Base-by-base conservation (phyloP, 2,329 filamentous ascomycete species). In the Aureobasidium sp. region DNA sequence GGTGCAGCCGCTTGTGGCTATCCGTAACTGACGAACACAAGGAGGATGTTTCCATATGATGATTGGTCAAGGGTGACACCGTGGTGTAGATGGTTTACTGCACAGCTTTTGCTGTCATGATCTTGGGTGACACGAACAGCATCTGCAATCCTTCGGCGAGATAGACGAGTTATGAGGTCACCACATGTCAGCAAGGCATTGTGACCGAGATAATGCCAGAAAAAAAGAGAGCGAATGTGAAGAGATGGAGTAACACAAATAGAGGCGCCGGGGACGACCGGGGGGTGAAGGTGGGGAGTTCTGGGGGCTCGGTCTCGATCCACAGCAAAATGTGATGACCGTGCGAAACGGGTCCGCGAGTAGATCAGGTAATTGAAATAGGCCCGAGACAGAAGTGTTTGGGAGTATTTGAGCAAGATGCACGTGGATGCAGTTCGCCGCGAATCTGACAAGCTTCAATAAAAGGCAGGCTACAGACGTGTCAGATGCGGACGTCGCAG, bases 181-280 rank as follows among this genome's bases (percentile, higher is more conserved):
- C 51, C 2, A 13, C 37, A 55, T 55, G 51, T 55, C 37, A 55
- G 37, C 36, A 55, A 41, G 20, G n/a, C 8, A 55, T 55, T 55
- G 51, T 20, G 15, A 43, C 51, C 51, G 51, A 55, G 17, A 55
- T 55, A 55, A 26, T 55, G 51, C 51, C 51, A 55, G 36, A 7
- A 4, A 32, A 41, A 5, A 39, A 43, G 20, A 27, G 50, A 55
- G 7, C 26, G 4, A 26, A 17, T 4, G 26, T 43, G 50, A 37
- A 44, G 27, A 44, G 53, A 56, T 56, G 53, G 53, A 56, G 53
- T 56, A 56, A 55, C 12, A 55, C 37, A 43, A 55, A 55, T 17
- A 41, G 13, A 56, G 20, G 39, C 32, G n/a, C 53, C 53, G 53
- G 53, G 53, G 53, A 43, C 27, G 53, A 10, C 51, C 53, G 53